Evolutionary conservation across 768 basidiomycete species (phyloP).

Genomic region (Leccinum obscurum): DNA sequence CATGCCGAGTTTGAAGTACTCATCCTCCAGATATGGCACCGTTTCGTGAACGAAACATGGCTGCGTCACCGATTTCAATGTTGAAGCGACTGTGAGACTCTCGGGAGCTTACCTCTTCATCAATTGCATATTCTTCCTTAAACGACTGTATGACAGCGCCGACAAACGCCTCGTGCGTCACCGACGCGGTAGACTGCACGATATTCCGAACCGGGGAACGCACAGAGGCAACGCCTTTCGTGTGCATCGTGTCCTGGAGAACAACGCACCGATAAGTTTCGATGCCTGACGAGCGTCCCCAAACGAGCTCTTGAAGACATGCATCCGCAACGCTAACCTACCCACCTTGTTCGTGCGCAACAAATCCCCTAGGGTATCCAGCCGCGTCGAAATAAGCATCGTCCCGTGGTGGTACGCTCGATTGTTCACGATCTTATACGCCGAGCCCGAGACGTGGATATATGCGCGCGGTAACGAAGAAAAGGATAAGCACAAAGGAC

Average conservation of each 20-base stretch:
- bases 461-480: not conserved
- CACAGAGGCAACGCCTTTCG: slow-evolving; percentile 87
- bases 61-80: slow-evolving; percentile 30
- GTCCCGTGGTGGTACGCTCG: slow-evolving; percentile 98
- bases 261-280: not conserved
- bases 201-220: slow-evolving; percentile 92
- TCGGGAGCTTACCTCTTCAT: slow-evolving; percentile 33
- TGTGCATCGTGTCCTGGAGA: slow-evolving; percentile 72
- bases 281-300: not conserved
- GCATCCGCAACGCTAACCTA: slow-evolving; percentile 29
- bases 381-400: slow-evolving; percentile 88
- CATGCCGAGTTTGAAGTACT: slow-evolving; percentile 69
- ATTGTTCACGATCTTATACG: slow-evolving; percentile 90
- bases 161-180: slow-evolving; percentile 72
- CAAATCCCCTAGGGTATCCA: slow-evolving; percentile 70
- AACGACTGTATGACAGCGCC: slow-evolving; percentile 71
- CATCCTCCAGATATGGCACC: slow-evolving; percentile 43
- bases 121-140: slow-evolving; percentile 49
- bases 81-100: not conserved
- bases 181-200: slow-evolving; percentile 45
- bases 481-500: not conserved
- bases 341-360: slow-evolving; percentile 66
- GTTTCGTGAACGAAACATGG: slow-evolving; percentile 46
- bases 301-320: not conserved
- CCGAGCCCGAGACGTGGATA: slow-evolving; percentile 90